Percentiles rank a stretch among this genome's conserved stretches.
phyloP scores from a whole-genome alignment of 78 protist species.

The Diacronema lutheri region DNA sequence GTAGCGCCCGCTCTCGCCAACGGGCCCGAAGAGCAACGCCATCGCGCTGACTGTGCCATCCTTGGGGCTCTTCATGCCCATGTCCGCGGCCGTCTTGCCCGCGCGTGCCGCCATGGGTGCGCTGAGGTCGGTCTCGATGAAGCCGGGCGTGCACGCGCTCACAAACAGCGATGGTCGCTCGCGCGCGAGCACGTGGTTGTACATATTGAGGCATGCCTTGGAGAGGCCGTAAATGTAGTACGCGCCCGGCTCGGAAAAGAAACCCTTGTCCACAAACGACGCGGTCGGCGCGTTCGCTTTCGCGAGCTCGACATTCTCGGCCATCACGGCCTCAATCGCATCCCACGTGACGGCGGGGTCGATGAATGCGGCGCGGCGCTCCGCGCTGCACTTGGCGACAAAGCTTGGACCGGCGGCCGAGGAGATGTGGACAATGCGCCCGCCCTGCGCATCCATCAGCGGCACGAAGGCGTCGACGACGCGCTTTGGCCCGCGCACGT shows the following conservation, averaged over 20 bases:
- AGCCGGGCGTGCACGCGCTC: conserved; percentile 1
- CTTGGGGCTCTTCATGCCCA: neutral
- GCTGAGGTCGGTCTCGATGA: conserved; percentile 10
- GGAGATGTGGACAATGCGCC: neutral
- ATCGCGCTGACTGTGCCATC: neutral
- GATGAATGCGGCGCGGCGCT: no score
- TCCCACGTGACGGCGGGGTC: no score
- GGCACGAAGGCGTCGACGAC: neutral
- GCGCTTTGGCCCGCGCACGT: neutral
- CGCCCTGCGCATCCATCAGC: neutral
- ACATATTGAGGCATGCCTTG: neutral
- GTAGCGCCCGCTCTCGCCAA: neutral
- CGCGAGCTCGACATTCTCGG: neutral
- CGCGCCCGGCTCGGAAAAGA: neutral
- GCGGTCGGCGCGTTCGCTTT: neutral
- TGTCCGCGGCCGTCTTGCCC: neutral
- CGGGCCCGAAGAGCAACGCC: no score
- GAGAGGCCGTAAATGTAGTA: neutral
- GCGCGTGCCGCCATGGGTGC: neutral
- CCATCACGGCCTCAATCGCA: no score
- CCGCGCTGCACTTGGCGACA: no score
- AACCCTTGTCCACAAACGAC: neutral
- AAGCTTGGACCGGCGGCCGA: no score
- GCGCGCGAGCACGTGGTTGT: neutral
- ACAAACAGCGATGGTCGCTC: neutral